phyloP scores from a whole-genome alignment of 2,329 filamentous ascomycete species.

The Alternaria brassicicola region DNA sequence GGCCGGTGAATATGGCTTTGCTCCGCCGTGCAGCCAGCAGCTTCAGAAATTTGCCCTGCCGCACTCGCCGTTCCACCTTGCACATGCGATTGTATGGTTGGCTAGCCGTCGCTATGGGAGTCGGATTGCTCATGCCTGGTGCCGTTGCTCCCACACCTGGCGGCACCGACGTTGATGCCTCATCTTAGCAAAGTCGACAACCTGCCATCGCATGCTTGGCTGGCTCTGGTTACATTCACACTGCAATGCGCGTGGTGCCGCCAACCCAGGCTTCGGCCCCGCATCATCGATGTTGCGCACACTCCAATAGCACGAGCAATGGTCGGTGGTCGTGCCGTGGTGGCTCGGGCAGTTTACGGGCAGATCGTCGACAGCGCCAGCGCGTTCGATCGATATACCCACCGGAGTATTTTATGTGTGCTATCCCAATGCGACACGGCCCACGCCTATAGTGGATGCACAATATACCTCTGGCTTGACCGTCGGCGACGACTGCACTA shows the following conservation, averaged over 20 bases:
- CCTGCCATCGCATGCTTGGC: conserved; percentile 4
- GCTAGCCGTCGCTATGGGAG: conserved; percentile 6
- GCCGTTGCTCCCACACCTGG: neutral
- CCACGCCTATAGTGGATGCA: conserved; percentile 30
- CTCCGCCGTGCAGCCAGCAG: conserved; percentile 8
- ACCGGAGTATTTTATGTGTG: conserved; percentile 46
- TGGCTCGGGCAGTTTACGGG: conserved; percentile 45
- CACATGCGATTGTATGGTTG: conserved; percentile 8
- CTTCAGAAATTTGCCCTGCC: conserved; percentile 11
- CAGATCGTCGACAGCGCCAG: conserved; percentile 44
- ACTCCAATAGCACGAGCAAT: conserved; percentile 25
- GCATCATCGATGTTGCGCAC: conserved; percentile 32
- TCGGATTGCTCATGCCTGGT: conserved; percentile 11
- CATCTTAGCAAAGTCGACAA: neutral
- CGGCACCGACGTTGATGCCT: neutral
- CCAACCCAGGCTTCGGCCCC: conserved; percentile 36
- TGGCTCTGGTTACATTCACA: neutral
- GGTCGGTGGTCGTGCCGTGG: conserved; percentile 28
- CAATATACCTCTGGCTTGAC: conserved; percentile 33
- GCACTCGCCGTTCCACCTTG: conserved; percentile 16
- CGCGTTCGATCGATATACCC: conserved; percentile 38
- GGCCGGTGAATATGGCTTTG: conserved; percentile 9
- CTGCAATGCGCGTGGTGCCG: conserved; percentile 29
- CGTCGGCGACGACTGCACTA: conserved; percentile 33
- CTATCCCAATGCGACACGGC: conserved; percentile 28